Percentiles rank a stretch among this genome's conserved stretches.
These are phyloP conservation scores for Lentinula sp. DNA, from an alignment of 768 basidiomycete species.

Conservation along the genomic window DNA sequence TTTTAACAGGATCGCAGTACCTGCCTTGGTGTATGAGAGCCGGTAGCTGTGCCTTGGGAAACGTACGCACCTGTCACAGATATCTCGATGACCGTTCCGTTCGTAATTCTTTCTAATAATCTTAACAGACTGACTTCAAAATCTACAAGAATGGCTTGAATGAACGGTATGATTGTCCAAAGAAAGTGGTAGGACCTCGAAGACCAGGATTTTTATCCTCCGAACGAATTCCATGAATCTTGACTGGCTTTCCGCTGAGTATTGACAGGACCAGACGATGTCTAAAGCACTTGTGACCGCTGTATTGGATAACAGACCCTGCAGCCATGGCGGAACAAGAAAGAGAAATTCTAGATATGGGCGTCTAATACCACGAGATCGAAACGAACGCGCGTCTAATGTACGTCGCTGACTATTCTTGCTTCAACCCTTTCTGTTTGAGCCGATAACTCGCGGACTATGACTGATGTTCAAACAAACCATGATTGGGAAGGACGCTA, in stretches of 20 bases:
- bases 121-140: constrained; percentile 89
- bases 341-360: constrained; percentile 7
- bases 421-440: not conserved
- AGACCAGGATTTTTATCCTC: constrained; percentile 95
- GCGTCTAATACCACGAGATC: not conserved
- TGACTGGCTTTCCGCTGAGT: constrained; percentile 78
- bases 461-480: not conserved
- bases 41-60: not conserved
- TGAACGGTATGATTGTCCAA: not conserved
- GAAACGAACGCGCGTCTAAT: not conserved
- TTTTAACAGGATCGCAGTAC: constrained; percentile 87
- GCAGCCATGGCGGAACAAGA: constrained; percentile 31
- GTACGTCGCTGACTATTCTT: not conserved
- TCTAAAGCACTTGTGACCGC: constrained; percentile 78
- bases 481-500: constrained; percentile 43
- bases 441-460: not conserved
- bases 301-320: constrained; percentile 48
- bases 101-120: constrained; percentile 84
- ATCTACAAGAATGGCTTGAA: constrained; percentile 39
- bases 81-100: constrained; percentile 93
- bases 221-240: constrained; percentile 82
- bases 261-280: constrained; percentile 85
- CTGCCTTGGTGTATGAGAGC: constrained; percentile 28
- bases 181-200: constrained; percentile 46
- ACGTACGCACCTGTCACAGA: constrained; percentile 76